Evolutionary conservation across 1,284 basidiomycete genomes (phyloP), one percentile per base, ranked within the genome.

Genomic region (Austroboletus rostrupii): DNA sequence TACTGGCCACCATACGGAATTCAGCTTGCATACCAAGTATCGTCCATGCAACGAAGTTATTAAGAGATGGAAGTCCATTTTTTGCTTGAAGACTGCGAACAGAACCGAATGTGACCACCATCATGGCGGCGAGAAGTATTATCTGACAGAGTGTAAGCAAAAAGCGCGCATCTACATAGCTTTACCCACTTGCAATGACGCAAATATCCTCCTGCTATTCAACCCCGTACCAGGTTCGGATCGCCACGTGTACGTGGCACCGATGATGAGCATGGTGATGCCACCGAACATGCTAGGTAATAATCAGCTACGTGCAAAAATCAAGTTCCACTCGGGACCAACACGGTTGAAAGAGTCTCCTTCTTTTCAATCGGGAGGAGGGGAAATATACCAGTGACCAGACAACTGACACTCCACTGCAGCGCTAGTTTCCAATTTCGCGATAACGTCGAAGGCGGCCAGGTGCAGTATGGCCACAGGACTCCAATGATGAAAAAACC

Each of bases 311-410:
- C 12, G 45, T 38, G 19, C 3, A 5, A 12, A 17, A 45, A 37
- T 21, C 19, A 6, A 20, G 21, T 8, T 42, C 23, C 23, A 23
- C 3, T 26, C 23, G 23, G 6, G 12, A 70, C 81, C 60, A 55
- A 89, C 88, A 91, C 82, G 9, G 73, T 61, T 0, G 61, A 29
- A 33, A 87, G 49, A 55, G 73, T 85, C 66, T 94, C 91, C 16
- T 75, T 71, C 62, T 91, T 90, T 55, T 93, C 83, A 3, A 92
- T 84, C 16, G 79, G 72, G 26, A 90, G 71, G 23, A 90, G 61
- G 0, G 89, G 90, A 57, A 94, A 94, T 2, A 88, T 57, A 0
- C 77, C 81, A 1, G 78, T 81, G 11, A 71, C 58, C 4, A 81
- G 54, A 65, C 85, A 92, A 3, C 72, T 70, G 3, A 65, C 26